These are phyloP conservation scores for Phaeotremella fagi DNA, from an alignment of 768 basidiomycete genomes.

Conservation along the genomic window DNA sequence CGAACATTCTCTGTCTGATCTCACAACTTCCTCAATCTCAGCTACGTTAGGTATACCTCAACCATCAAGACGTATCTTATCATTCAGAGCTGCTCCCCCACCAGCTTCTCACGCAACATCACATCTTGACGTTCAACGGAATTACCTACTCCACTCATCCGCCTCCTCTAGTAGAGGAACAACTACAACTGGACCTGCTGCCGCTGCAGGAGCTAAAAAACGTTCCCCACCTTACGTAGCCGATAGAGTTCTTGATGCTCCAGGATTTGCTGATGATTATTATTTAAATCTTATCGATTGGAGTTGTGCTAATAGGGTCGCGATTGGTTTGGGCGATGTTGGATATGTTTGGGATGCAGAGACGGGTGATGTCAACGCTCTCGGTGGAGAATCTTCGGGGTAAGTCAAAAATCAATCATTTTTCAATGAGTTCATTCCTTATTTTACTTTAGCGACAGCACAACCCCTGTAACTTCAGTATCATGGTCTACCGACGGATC, in stretches of 20 bases:
- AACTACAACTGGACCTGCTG: slow-evolving; percentile 50
- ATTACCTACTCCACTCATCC: slow-evolving; percentile 32
- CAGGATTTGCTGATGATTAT: slow-evolving; percentile 80
- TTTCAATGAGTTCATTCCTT: slow-evolving; percentile 56
- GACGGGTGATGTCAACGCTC: slow-evolving; percentile 70
- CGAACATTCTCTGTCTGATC: slow-evolving; percentile 13
- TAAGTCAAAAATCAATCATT: not conserved
- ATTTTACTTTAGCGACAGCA: slow-evolving; percentile 25
- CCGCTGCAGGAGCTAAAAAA: slow-evolving; percentile 62
- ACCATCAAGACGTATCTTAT: slow-evolving; percentile 24
- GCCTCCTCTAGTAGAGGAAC: slow-evolving; percentile 24
- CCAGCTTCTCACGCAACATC: slow-evolving; percentile 27
- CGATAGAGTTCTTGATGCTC: slow-evolving; percentile 91
- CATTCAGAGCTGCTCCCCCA: slow-evolving; percentile 37
- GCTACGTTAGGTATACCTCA: slow-evolving; percentile 31
- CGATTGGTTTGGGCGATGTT: slow-evolving; percentile 77
- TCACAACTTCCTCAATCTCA: slow-evolving; percentile 28
- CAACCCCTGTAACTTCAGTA: slow-evolving; percentile 38
- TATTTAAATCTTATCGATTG: slow-evolving; percentile 92
- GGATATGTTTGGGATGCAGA: slow-evolving; percentile 95
- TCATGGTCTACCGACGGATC: slow-evolving; percentile 52
- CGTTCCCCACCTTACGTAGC: slow-evolving; percentile 81
- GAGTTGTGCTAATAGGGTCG: slow-evolving; percentile 79
- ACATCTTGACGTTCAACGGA: slow-evolving; percentile 32
- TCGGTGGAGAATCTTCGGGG: slow-evolving; percentile 26